phyloP scores from a whole-genome alignment of 768 basidiomycete species.

The Paxillus ammoniavirescens region DNA sequence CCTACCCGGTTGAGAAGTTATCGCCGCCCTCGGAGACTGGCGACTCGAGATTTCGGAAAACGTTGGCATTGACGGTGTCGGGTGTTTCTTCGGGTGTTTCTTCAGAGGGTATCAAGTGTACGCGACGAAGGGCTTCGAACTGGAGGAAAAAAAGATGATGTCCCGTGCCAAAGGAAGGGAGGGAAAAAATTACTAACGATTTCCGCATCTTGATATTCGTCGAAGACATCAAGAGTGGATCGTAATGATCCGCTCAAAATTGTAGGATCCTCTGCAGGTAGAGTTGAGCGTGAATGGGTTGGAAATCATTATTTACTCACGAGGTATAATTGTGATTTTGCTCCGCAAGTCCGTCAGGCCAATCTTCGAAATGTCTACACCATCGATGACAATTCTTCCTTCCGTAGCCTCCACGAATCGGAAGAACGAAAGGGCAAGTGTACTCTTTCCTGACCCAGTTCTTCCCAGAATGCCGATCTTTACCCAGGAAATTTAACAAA shows the following conservation, averaged over 20 bases:
- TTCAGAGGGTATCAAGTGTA: conserved; percentile 70
- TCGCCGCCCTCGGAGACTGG: conserved; percentile 82
- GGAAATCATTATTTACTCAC: conserved; percentile 36
- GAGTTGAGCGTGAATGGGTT: not conserved
- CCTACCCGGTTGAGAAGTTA: conserved; percentile 83
- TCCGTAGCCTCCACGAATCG: conserved; percentile 84
- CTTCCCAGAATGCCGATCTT: conserved; percentile 71
- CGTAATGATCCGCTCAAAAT: conserved; percentile 82
- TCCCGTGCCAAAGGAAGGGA: not conserved
- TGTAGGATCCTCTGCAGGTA: conserved; percentile 74
- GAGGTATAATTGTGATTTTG: conserved; percentile 73
- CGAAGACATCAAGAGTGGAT: conserved; percentile 81
- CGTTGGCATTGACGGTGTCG: conserved; percentile 61
- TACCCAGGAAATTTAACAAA: conserved; percentile 2
- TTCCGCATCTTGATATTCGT: conserved; percentile 80
- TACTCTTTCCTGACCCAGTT: conserved; percentile 76
- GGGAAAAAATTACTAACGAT: conserved; percentile 50
- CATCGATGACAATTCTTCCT: conserved; percentile 75
- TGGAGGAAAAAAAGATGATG: conserved; percentile 23
- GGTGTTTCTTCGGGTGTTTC: conserved; percentile 39
- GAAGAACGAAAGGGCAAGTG: conserved; percentile 83
- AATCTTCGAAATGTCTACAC: conserved; percentile 73
- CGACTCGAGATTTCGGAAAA: conserved; percentile 75
- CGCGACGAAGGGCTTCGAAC: conserved; percentile 83
- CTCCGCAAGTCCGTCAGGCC: conserved; percentile 82